Evolutionary conservation across 345 rosid genomes (phyloP), one percentile per base, ranked within the genome.

Genomic region (Citrus medica): DNA sequence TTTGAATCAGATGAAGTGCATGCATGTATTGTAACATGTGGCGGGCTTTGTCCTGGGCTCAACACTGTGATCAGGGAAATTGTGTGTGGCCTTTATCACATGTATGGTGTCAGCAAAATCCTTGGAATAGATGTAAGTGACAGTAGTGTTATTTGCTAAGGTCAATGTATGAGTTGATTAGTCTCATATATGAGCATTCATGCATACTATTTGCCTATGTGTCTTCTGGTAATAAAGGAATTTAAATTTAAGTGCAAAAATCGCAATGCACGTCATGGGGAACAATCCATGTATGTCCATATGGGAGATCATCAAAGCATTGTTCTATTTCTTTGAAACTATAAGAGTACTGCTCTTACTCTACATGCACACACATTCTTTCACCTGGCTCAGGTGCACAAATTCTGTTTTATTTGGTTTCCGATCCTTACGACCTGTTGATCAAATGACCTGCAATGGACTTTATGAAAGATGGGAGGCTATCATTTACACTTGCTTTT

Each of bases 1-100:
- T 93, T 93, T 67, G 86, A 89, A 30, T 84, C 96, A 0, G 94
- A 91, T 71, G 96, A 95, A 82, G 97, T 91, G 63, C 89, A 84
- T 53, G 94, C 99, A 37, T 93, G 97, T 80, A 93, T 92, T 64
- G 98, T 93, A 46, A 93, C 99, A 27, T 95, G 99, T 62, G 98
- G 98, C 2, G 98, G 98, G 75, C 92, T 95, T 70, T 93, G 98
- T 80, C 99, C 95, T 0, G 98, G 98, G 30, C 91, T 93, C 75
- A 95, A 95, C 83, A 95, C 98, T 4, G 97, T 92, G 58, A 90
- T 93, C 62, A 89, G 97, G 85, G 98, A 95, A 87, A 79, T 93
- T 4, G 98, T 93, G 0, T 89, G 97, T 59, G 94, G 93, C 77
- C 84, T 95, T 63, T 74, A 90, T 77, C 73, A 92, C 79, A 92